phyloP scores from a whole-genome alignment of 1,284 basidiomycete genomes.

The Tilletiaria anomala region DNA sequence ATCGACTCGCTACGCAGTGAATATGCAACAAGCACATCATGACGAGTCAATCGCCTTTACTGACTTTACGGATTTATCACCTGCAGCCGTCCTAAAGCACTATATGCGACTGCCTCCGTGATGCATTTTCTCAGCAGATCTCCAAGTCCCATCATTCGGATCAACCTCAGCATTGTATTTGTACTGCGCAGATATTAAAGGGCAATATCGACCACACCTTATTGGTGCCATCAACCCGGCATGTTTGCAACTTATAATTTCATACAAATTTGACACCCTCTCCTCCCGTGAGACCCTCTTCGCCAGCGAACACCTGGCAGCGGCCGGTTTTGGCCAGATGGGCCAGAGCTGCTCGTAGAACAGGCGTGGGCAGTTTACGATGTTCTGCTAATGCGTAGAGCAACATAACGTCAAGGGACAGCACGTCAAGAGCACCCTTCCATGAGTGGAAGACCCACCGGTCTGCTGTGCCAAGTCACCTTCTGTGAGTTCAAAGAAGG shows the following conservation, averaged over 20 bases:
- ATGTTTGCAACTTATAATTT: not conserved
- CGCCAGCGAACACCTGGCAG: slow-evolving; percentile 5
- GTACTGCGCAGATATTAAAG: no score
- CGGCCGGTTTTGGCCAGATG: slow-evolving; percentile 2
- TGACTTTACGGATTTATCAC: no score
- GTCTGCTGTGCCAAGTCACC: slow-evolving; percentile 42
- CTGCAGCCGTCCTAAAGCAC: no score
- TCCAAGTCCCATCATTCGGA: no score
- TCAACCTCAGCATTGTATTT: no score
- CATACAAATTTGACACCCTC: slow-evolving; percentile 10
- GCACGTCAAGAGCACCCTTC: not conserved
- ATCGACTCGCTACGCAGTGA: no score
- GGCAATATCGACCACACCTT: no score
- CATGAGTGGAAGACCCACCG: slow-evolving; percentile 20
- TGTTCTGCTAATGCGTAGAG: not conserved
- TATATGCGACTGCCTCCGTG: no score
- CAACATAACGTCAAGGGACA: not conserved
- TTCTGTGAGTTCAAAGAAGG: slow-evolving; percentile 46
- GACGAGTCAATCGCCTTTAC: no score
- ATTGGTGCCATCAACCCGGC: no score
- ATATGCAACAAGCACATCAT: no score
- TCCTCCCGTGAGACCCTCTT: not conserved
- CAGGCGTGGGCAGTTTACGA: slow-evolving; percentile 2
- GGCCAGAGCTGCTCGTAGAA: slow-evolving; percentile 3
- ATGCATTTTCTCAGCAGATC: no score